Percentiles rank a stretch among this genome's conserved stretches.
phyloP scores from a whole-genome alignment of 441 rosid genomes.

The Euphorbia celastroides region DNA sequence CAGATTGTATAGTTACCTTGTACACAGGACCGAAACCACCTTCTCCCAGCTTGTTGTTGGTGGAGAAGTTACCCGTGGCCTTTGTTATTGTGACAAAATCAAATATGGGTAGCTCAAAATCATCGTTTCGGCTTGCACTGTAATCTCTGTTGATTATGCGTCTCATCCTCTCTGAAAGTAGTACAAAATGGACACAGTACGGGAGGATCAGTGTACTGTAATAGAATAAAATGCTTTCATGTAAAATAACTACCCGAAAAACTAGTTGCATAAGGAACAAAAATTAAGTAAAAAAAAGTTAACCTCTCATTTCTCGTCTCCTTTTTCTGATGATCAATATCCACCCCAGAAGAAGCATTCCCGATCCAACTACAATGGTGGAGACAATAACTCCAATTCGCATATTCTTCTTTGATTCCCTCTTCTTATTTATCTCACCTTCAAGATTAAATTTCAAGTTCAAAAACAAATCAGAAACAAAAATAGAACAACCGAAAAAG shows the following conservation, averaged over 20 bases:
- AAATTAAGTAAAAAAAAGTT: neutral
- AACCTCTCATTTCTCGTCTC: constrained; percentile 12
- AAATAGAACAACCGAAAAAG: neutral
- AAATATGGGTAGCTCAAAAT: constrained; percentile 26
- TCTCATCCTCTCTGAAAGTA: constrained; percentile 10
- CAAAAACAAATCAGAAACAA: too few relatives aligned
- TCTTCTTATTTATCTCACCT: constrained; percentile 15
- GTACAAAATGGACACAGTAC: neutral
- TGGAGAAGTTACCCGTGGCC: constrained; percentile 29
- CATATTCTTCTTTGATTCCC: neutral
- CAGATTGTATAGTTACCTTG: constrained; percentile 19
- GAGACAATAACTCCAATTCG: constrained; percentile 12
- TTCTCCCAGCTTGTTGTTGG: constrained; percentile 27
- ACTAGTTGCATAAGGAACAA: neutral
- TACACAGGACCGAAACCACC: constrained; percentile 39
- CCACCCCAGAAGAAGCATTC: constrained; percentile 9
- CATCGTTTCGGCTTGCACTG: constrained; percentile 16
- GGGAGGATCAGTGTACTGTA: neutral
- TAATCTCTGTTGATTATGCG: neutral
- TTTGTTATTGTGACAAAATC: constrained; percentile 13
- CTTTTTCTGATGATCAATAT: constrained; percentile 4
- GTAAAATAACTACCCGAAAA: neutral
- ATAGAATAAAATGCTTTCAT: too few relatives aligned
- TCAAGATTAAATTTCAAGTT: too few relatives aligned
- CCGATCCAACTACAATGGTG: constrained; percentile 6